Conservation (phyloP, 345 rosid species). For the Salix exigua region DNA sequence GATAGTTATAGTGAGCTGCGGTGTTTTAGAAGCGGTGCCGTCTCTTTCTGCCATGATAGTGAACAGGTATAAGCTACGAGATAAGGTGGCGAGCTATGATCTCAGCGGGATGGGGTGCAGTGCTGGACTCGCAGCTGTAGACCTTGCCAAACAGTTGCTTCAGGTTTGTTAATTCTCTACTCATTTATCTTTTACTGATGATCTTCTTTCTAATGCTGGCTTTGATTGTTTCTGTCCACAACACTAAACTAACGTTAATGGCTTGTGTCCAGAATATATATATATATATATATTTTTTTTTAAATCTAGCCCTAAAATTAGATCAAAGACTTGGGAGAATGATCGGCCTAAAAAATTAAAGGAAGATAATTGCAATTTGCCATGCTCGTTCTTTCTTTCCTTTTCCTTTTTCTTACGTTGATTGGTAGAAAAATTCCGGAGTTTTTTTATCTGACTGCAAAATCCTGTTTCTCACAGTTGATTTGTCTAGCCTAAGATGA, state of each 20-base stretch:
- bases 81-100: slow-evolving; percentile 32
- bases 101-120: slow-evolving; percentile 46
- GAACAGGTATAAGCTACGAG: slow-evolving; percentile 37
- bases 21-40: slow-evolving; percentile 39
- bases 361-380: neutral
- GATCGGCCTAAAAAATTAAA: neutral
- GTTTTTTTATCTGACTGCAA: neutral
- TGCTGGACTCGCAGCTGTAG: slow-evolving; percentile 49
- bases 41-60: slow-evolving; percentile 40
- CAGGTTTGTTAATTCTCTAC: slow-evolving; percentile 28
- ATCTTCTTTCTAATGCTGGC: neutral
- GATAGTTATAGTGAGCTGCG: slow-evolving; percentile 36
- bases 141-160: slow-evolving; percentile 52
- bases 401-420: neutral
- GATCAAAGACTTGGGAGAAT: neutral
- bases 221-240: neutral
- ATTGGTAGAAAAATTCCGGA: neutral
- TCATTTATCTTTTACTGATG: neutral
- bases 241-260: neutral
- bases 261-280: neutral
- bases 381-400: neutral
- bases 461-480: neutral
- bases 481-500: neutral
- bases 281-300: too few species aligned
- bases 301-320: neutral